Base-by-base conservation (phyloP, 352 stramenopile species). In the Pythium apleroticum region DNA sequence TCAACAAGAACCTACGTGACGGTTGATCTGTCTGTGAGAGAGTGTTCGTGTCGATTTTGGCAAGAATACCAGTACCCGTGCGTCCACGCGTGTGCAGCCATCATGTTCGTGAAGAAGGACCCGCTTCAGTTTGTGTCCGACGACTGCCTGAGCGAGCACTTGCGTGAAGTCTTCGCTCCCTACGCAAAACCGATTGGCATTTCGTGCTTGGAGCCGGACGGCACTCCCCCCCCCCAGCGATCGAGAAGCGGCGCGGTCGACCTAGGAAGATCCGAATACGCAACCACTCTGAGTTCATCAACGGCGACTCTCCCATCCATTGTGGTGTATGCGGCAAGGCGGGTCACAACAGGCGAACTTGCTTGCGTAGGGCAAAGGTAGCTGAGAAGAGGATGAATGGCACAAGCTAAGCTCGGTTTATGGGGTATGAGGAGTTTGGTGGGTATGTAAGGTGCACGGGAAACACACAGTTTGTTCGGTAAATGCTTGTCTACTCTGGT, bases 31-130 rank as follows among this genome's bases (percentile, higher is more conserved):
- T 14, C 30, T 2, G 14, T 9, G 0, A 6, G 35, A 17, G 19
- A 27, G 17, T 70, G 49, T 30, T 58, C 56, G 9, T 70, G 64
- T 39, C 11, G 31, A 2, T 61, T 62, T 30, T 70, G 48, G 57
- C 56, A 52, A 49, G 64, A 70, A 24, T 41, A 63, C 22, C 39
- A 58, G 41, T 70, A 70, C 27, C 64, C 64, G 2, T 70, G 64
- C 43, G 25, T 65, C 5, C 64, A 65, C 28, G 57, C 57, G 8
- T 70, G 55, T 45, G 63, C 63, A 15, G 63, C 63, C 6, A 49
- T 70, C 12, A 22, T 61, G 14, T 19, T 52, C 12, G 17, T 12
- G 2, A 12, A 30, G 7, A 15, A 61, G 2, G 56, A 70, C 53
- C 43, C 57, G 9, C 1, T 60, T 15, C 11, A 49, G 3, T 70